phyloP scores from a whole-genome alignment of 306 rosid genomes.

The Heteromeles arbutifolia region DNA sequence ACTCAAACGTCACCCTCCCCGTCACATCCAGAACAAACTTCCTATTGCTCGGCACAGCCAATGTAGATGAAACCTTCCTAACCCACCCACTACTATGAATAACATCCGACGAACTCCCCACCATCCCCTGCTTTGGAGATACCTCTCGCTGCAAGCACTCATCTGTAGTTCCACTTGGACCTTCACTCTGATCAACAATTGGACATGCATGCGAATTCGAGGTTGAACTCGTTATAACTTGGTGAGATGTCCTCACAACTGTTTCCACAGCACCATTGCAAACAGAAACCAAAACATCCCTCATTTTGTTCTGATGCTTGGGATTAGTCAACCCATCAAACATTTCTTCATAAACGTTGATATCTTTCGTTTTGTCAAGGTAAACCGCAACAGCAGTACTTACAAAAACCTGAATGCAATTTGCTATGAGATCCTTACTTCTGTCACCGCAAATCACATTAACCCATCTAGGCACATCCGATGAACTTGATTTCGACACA shows the following conservation, averaged over 20 bases:
- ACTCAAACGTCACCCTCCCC: slow-evolving; percentile 74
- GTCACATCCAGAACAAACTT: slow-evolving; percentile 77
- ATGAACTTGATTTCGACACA: slow-evolving; percentile 10
- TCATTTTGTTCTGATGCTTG: slow-evolving; percentile 51
- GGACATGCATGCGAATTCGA: slow-evolving; percentile 17
- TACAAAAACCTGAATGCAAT: slow-evolving; percentile 59
- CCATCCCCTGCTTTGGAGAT: slow-evolving; percentile 21
- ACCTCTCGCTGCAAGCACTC: slow-evolving; percentile 28
- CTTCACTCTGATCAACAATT: slow-evolving; percentile 25
- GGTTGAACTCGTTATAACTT: slow-evolving; percentile 44
- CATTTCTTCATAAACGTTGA: slow-evolving; percentile 58
- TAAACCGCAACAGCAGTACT: slow-evolving; percentile 80
- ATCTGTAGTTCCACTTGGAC: slow-evolving; percentile 9
- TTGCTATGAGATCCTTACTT: slow-evolving; percentile 46
- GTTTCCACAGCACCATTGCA: slow-evolving; percentile 91
- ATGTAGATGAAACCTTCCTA: slow-evolving; percentile 57
- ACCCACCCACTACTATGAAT: slow-evolving; percentile 48
- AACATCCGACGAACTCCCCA: slow-evolving; percentile 19
- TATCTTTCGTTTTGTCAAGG: slow-evolving; percentile 79
- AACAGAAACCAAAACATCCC: slow-evolving; percentile 55
- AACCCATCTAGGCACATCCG: slow-evolving; percentile 51
- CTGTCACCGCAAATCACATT: slow-evolving; percentile 43
- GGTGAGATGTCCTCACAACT: slow-evolving; percentile 71
- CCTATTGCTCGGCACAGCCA: slow-evolving; percentile 67
- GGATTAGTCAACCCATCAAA: slow-evolving; percentile 81